Evolutionary conservation across 2,329 filamentous ascomycete species (phyloP).

Genomic region (Lithohypha guttulata): DNA sequence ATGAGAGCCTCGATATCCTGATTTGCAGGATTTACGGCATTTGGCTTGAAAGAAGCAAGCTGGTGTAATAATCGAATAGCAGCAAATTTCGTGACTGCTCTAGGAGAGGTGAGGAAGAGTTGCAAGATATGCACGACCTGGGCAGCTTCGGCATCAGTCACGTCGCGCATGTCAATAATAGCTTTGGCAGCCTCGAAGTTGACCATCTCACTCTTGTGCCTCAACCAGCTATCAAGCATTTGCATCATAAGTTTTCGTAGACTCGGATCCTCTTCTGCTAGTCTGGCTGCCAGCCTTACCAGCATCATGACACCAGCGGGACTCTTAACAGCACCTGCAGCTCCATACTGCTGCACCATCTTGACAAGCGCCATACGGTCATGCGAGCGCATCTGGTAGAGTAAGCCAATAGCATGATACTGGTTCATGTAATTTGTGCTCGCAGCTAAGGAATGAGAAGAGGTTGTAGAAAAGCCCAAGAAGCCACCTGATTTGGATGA

Average conservation of each 20-base stretch:
- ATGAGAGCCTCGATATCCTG: constrained; percentile 95
- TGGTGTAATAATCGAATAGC: constrained; percentile 92
- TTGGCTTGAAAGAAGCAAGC: constrained; percentile 92
- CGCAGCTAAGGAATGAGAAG: constrained; percentile 57
- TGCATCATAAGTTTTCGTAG: constrained; percentile 94
- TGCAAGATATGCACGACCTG: constrained; percentile 93
- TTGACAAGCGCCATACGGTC: constrained; percentile 98
- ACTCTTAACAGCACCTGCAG: constrained; percentile 84
- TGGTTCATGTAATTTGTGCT: constrained; percentile 97
- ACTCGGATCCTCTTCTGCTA: constrained; percentile 84
- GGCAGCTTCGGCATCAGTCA: constrained; percentile 80
- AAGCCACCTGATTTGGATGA: constrained; percentile 83
- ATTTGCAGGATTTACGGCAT: constrained; percentile 85
- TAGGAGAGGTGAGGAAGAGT: constrained; percentile 89
- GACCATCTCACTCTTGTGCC: constrained; percentile 99
- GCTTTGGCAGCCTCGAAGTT: constrained; percentile 99
- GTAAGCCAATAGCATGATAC: constrained; percentile 92
- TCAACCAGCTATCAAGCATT: constrained; percentile 88
- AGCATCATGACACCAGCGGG: constrained; percentile 86
- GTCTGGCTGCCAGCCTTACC: constrained; percentile 80
- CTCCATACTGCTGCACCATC: constrained; percentile 99
- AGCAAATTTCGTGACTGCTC: constrained; percentile 93
- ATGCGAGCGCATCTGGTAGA: constrained; percentile 96
- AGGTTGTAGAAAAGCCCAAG: constrained; percentile 78
- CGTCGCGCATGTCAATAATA: constrained; percentile 87